Percentiles rank a stretch among this genome's conserved stretches.
Evolutionary conservation across 768 basidiomycete genomes (phyloP).

Genomic region (Suillus alpinus): DNA sequence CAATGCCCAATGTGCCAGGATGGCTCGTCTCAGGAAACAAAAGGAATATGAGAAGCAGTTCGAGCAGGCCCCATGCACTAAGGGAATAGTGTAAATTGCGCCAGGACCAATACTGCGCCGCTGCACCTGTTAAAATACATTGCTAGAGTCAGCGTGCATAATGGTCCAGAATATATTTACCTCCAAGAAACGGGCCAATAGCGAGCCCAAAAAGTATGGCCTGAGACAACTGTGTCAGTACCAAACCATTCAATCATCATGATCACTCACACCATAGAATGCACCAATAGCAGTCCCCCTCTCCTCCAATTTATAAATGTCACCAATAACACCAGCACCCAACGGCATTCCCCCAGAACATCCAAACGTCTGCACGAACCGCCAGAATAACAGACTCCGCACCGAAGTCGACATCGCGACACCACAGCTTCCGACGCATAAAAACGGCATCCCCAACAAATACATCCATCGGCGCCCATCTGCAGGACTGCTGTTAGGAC

Average conservation of each 20-base stretch:
- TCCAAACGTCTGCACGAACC: conserved; percentile 66
- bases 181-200: conserved; percentile 58
- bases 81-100: conserved; percentile 52
- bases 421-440: conserved; percentile 57
- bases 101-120: conserved; percentile 66
- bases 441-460: conserved; percentile 55
- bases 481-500: conserved; percentile 20
- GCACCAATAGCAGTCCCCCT: conserved; percentile 58
- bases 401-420: conserved; percentile 47
- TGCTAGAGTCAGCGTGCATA: not conserved
- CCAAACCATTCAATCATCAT: conserved; percentile 10
- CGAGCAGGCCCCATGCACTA: conserved; percentile 37
- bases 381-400: conserved; percentile 51
- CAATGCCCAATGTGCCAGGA: conserved; percentile 54
- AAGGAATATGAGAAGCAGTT: conserved; percentile 38
- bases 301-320: conserved; percentile 65
- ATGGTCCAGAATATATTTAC: conserved; percentile 23
- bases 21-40: conserved; percentile 67
- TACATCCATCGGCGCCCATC: conserved; percentile 70
- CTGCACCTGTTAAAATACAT: conserved; percentile 33
- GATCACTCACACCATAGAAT: conserved; percentile 45
- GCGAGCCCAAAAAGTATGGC: conserved; percentile 57
- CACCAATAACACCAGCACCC: conserved; percentile 60
- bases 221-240: conserved; percentile 18
- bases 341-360: conserved; percentile 51